Conservation (phyloP, 306 rosid genomes). For the Astragalus glycyphyllos region DNA sequence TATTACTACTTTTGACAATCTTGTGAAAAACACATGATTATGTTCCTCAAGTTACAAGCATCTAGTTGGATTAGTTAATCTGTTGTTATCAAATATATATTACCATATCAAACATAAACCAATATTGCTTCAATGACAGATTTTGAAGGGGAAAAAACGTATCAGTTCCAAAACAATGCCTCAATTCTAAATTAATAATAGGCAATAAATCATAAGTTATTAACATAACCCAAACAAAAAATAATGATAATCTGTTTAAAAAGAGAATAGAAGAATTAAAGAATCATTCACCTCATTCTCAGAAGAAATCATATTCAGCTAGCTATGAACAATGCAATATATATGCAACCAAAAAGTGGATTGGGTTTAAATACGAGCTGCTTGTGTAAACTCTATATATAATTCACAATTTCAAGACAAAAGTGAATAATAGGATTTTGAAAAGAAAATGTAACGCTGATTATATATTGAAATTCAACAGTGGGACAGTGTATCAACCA, state of each 20-base stretch:
- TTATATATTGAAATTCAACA: conserved; percentile 24
- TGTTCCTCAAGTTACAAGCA: conserved; percentile 20
- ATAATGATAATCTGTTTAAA: neutral
- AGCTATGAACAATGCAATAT: conserved; percentile 23
- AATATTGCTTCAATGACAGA: neutral
- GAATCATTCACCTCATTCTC: conserved; percentile 39
- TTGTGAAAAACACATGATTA: conserved; percentile 4
- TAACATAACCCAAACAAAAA: neutral
- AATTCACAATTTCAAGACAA: conserved; percentile 17
- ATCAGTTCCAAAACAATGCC: too few relatives aligned
- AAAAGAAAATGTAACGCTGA: neutral
- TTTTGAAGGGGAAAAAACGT: too few relatives aligned
- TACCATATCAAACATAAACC: neutral
- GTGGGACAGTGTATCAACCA: conserved; percentile 24
- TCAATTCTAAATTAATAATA: too few relatives aligned
- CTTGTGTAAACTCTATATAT: conserved; percentile 11
- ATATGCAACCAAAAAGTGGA: neutral
- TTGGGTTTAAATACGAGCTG: neutral
- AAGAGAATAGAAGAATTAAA: conserved; percentile 7
- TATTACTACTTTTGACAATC: conserved; percentile 9
- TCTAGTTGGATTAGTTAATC: conserved; percentile 31
- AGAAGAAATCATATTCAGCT: conserved; percentile 39
- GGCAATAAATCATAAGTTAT: too few relatives aligned
- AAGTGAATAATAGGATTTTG: conserved; percentile 17
- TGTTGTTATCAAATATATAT: neutral